Evolutionary conservation across 2,329 filamentous ascomycete genomes (phyloP).

Genomic region (Xylaria sp.): DNA sequence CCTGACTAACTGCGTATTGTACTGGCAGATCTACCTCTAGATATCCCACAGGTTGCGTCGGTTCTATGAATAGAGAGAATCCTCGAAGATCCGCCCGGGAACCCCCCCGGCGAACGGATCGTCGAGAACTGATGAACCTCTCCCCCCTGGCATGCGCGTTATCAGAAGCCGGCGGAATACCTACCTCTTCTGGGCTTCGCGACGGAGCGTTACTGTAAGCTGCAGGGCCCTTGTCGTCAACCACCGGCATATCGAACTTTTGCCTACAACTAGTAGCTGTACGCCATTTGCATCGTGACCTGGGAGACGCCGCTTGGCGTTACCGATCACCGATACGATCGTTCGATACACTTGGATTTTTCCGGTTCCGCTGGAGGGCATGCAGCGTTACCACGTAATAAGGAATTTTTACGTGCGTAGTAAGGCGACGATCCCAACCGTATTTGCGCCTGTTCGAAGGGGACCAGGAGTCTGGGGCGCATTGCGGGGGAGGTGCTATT

Average conservation of each 20-base stretch:
- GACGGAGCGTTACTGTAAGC: too few species aligned
- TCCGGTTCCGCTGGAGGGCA: not conserved
- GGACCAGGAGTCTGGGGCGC: constrained; percentile 27
- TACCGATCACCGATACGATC: constrained; percentile 15
- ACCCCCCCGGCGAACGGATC: not conserved
- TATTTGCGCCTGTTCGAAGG: constrained; percentile 12
- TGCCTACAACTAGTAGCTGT: not conserved
- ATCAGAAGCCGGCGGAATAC: too few species aligned
- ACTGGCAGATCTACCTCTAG: too few species aligned
- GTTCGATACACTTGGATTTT: constrained; percentile 8
- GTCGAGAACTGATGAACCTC: not conserved
- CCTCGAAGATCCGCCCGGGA: too few species aligned
- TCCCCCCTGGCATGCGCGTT: too few species aligned
- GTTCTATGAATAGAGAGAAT: too few species aligned
- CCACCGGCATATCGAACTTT: constrained; percentile 4
- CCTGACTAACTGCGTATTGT: too few species aligned
- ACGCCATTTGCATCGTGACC: constrained; percentile 5
- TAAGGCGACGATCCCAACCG: constrained; percentile 26
- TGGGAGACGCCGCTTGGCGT: constrained; percentile 1
- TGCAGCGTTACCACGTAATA: too few species aligned
- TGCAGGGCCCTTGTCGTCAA: not conserved
- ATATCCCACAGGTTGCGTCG: too few species aligned
- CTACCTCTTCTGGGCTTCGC: too few species aligned
- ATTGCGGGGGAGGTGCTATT: constrained; percentile 28
- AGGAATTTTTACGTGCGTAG: constrained; percentile 12